Evolutionary conservation across 768 basidiomycete species (phyloP).

Genomic region (Cystofilobasidium bisporidii): DNA sequence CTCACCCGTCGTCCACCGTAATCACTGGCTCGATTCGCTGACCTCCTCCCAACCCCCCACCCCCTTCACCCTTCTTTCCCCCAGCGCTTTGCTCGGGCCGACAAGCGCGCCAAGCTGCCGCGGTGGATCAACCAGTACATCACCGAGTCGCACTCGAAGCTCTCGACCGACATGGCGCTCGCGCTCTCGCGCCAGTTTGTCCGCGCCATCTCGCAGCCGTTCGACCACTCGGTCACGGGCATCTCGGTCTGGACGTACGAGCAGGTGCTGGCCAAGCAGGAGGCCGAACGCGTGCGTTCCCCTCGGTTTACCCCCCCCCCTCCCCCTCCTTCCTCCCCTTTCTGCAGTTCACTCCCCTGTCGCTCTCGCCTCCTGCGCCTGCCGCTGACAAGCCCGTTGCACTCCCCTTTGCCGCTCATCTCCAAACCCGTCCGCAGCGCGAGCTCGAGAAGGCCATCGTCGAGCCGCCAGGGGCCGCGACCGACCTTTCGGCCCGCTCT

Average conservation of each 20-base stretch:
- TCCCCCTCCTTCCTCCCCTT: background rate
- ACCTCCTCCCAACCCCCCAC: background rate
- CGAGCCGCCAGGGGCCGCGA: background rate
- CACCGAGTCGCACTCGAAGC: conserved; percentile 92
- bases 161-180: conserved; percentile 96
- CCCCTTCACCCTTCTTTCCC: background rate
- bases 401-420: background rate
- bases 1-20: no score
- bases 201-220: conserved; percentile 96
- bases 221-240: conserved; percentile 89
- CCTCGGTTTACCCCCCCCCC: no score
- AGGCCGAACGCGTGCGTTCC: conserved; percentile 45
- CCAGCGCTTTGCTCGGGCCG: conserved; percentile 37
- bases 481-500: background rate
- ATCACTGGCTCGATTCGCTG: no score
- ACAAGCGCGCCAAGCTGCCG: conserved; percentile 75
- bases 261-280: conserved; percentile 67
- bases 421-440: background rate
- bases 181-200: conserved; percentile 92
- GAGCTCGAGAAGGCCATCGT: conserved; percentile 7
- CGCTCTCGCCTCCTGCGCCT: no score
- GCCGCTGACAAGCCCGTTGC: no score
- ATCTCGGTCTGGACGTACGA: conserved; percentile 90
- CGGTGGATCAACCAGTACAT: conserved; percentile 99
- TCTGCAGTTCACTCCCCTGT: background rate